A percentile compares a stretch with the other conserved stretches of the same genome.
These are phyloP conservation scores for Metschnikowia drakensbergensis DNA, from an alignment of 805 yeast species.

Conservation along the genomic window DNA sequence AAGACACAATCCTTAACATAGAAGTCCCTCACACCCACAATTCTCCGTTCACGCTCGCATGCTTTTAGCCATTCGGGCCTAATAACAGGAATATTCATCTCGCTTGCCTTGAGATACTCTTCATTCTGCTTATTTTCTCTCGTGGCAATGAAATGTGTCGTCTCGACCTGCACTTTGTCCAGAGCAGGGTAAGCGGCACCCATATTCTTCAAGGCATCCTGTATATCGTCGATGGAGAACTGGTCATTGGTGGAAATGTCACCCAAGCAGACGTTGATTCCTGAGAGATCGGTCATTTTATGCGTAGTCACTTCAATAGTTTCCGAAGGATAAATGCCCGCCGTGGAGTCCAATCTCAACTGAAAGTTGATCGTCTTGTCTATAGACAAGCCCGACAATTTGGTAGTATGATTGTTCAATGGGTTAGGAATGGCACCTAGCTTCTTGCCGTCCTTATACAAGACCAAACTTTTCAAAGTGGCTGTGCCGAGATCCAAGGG, in stretches of 20 bases:
- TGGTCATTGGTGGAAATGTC: conserved; percentile 58
- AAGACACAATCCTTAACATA: conserved; percentile 56
- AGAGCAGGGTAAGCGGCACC: conserved; percentile 78
- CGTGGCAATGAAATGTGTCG: conserved; percentile 87
- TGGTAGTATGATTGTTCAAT: conserved; percentile 69
- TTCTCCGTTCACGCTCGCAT: conserved; percentile 81
- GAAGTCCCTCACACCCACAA: conserved; percentile 89
- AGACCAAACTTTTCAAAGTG: conserved; percentile 64
- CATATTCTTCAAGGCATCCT: conserved; percentile 57
- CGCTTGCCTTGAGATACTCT: conserved; percentile 75
- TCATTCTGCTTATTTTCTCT: conserved; percentile 55
- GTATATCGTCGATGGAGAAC: conserved; percentile 50
- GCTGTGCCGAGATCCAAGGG: conserved; percentile 80
- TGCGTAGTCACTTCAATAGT: conserved; percentile 73
- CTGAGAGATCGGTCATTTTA: conserved; percentile 92
- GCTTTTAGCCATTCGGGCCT: conserved; percentile 97
- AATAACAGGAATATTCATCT: conserved; percentile 85
- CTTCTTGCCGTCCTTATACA: conserved; percentile 71
- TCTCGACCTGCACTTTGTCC: conserved; percentile 71
- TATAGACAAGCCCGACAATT: conserved; percentile 85
- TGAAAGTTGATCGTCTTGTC: conserved; percentile 80
- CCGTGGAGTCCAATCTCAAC: conserved; percentile 78
- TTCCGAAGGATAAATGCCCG: conserved; percentile 78
- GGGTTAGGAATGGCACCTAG: conserved; percentile 85
- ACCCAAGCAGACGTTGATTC: conserved; percentile 89